Evolutionary conservation across 768 basidiomycete genomes (phyloP).

Genomic region (Mycena chlorophos): DNA sequence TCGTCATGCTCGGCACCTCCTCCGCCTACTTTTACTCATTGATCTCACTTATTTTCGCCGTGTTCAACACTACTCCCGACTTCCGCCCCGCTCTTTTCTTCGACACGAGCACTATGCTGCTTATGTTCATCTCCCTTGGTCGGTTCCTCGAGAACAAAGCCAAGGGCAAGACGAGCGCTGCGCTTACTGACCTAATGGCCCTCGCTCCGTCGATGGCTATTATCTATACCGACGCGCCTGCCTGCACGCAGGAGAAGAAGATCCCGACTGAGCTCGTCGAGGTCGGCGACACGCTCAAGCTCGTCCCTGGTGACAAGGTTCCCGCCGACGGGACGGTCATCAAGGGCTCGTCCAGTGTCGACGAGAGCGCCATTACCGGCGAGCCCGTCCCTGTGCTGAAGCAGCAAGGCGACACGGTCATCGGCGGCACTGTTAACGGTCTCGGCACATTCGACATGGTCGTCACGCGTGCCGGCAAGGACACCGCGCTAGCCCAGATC

Average conservation of each 20-base stretch:
- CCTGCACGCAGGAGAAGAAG: constrained; percentile 82
- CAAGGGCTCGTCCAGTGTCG: constrained; percentile 81
- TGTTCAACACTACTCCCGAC: constrained; percentile 60
- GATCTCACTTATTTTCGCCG: constrained; percentile 62
- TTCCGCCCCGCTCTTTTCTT: constrained; percentile 90
- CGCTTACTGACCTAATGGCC: constrained; percentile 94
- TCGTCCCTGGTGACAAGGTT: constrained; percentile 95
- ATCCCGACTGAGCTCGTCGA: constrained; percentile 94
- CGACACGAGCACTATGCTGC: constrained; percentile 98
- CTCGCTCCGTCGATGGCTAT: constrained; percentile 94
- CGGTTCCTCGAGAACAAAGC: constrained; percentile 95
- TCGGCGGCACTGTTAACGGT: constrained; percentile 96
- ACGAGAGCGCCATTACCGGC: constrained; percentile 96
- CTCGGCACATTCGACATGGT: constrained; percentile 96
- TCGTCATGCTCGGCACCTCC: constrained; percentile 92
- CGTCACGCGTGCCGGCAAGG: constrained; percentile 92
- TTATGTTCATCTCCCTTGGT: constrained; percentile 95
- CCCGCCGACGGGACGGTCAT: constrained; percentile 94
- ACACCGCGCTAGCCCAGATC: constrained; percentile 95
- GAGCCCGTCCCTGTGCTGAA: constrained; percentile 90
- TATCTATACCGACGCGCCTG: constrained; percentile 85
- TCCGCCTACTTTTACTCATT: constrained; percentile 93
- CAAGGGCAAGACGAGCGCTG: constrained; percentile 95
- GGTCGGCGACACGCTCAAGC: constrained; percentile 88
- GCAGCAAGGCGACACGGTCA: constrained; percentile 79